A percentile compares a stretch with the other conserved stretches of the same genome.
These are phyloP conservation scores for Neonectria neomacrospora DNA, from an alignment of 2,329 filamentous ascomycete species.

Conservation along the genomic window DNA sequence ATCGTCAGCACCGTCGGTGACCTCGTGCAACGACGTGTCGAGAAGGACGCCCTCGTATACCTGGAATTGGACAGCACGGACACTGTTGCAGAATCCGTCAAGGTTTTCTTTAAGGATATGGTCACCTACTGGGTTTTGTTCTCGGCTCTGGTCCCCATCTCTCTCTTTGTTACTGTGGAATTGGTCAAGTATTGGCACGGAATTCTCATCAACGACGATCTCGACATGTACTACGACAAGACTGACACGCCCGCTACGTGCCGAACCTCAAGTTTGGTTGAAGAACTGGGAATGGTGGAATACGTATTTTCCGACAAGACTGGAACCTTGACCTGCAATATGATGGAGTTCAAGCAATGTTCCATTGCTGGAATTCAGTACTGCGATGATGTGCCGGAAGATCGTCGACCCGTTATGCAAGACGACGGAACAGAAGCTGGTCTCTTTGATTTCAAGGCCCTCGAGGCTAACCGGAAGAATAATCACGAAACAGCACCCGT, in stretches of 20 bases:
- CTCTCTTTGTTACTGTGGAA: conserved; percentile 96
- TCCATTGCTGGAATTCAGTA: conserved; percentile 95
- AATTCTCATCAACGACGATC: conserved; percentile 96
- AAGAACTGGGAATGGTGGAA: conserved; percentile 97
- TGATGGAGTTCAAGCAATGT: conserved; percentile 98
- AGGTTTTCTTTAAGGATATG: conserved; percentile 91
- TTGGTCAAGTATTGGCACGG: conserved; percentile 98
- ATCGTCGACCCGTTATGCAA: conserved; percentile 81
- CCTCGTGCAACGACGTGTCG: conserved; percentile 77
- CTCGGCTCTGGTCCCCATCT: conserved; percentile 95
- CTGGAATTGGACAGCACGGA: conserved; percentile 73
- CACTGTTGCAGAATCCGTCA: conserved; percentile 64
- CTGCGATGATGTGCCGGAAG: conserved; percentile 90
- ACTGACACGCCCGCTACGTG: conserved; percentile 96
- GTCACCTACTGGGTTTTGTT: conserved; percentile 99
- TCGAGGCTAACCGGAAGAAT: conserved; percentile 74
- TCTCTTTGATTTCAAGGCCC: conserved; percentile 84
- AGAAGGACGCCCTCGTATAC: conserved; percentile 74
- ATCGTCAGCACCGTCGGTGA: conserved; percentile 93
- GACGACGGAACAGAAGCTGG: conserved; percentile 83
- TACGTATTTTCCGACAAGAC: conserved; percentile 99
- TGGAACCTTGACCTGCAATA: conserved; percentile 95
- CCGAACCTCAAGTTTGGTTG: conserved; percentile 93
- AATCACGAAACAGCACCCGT: conserved; percentile 60
- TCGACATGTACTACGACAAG: conserved; percentile 97